Evolutionary conservation across 108 stramenopile genomes (phyloP).

Genomic region (Cyclostephanos invisitatus): DNA sequence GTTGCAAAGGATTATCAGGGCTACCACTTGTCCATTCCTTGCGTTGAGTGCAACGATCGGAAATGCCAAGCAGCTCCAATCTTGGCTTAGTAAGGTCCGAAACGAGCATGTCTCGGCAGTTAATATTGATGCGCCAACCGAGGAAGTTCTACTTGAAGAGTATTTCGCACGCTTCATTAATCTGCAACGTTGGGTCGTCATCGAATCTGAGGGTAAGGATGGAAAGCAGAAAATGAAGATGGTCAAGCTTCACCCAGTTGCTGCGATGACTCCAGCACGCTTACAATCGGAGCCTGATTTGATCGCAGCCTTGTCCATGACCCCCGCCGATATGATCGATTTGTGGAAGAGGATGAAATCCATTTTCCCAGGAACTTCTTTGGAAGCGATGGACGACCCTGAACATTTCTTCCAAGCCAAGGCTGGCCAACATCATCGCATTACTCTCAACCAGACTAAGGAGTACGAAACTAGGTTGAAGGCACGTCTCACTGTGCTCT

Average conservation of each 20-base stretch:
- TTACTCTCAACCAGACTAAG: slow-evolving; percentile 95
- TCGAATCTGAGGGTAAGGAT: slow-evolving; percentile 80
- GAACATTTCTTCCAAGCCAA: slow-evolving; percentile 90
- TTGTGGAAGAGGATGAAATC: slow-evolving; percentile 88
- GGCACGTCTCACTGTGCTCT: slow-evolving; percentile 75
- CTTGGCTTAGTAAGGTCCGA: slow-evolving; percentile 92
- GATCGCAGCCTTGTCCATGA: slow-evolving; percentile 90
- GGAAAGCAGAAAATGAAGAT: slow-evolving; percentile 77
- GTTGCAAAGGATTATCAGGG: slow-evolving; percentile 94
- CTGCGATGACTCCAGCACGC: slow-evolving; percentile 92
- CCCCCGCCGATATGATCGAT: slow-evolving; percentile 93
- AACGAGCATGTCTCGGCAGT: slow-evolving; percentile 82
- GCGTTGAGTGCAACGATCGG: slow-evolving; percentile 99
- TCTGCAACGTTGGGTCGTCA: slow-evolving; percentile 95
- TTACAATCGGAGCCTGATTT: slow-evolving; percentile 74
- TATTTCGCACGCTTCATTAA: slow-evolving; percentile 97
- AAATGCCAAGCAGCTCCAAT: slow-evolving; percentile 91
- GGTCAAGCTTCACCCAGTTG: slow-evolving; percentile 93
- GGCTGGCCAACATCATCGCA: slow-evolving; percentile 84
- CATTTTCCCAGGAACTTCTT: slow-evolving; percentile 78
- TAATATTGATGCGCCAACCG: slow-evolving; percentile 66
- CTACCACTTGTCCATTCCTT: slow-evolving; percentile 93
- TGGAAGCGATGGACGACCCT: slow-evolving; percentile 91
- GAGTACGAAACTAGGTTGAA: slow-evolving; percentile 96
- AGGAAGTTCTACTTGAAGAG: slow-evolving; percentile 86